phyloP scores from a whole-genome alignment of 805 yeast species.

The Pichia cabralensis region DNA sequence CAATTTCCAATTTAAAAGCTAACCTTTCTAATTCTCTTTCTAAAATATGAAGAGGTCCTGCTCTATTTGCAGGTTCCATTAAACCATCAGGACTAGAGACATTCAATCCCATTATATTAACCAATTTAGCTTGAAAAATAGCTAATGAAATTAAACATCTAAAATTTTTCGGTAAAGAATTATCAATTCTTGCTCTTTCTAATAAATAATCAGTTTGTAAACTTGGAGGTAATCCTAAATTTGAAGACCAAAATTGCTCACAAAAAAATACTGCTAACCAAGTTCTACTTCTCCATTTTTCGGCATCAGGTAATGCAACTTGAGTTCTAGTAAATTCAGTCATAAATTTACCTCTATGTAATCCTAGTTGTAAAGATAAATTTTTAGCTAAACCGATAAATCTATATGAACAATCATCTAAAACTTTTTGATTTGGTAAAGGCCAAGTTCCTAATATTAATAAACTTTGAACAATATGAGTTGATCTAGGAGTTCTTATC shows the following conservation, averaged over 20 bases:
- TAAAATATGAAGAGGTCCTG: constrained; percentile 66
- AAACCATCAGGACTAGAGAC: constrained; percentile 83
- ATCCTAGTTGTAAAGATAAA: constrained; percentile 74
- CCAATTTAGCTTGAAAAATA: constrained; percentile 74
- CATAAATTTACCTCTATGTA: constrained; percentile 87
- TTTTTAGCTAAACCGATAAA: constrained; percentile 82
- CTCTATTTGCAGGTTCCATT: constrained; percentile 73
- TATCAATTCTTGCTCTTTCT: constrained; percentile 67
- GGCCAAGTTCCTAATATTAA: constrained; percentile 88
- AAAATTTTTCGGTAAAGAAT: constrained; percentile 55
- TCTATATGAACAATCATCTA: constrained; percentile 86
- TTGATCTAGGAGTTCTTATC: constrained; percentile 86
- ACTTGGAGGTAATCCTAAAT: constrained; percentile 80
- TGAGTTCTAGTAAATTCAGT: constrained; percentile 87
- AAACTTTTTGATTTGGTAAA: constrained; percentile 79
- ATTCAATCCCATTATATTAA: constrained; percentile 78
- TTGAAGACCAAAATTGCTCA: constrained; percentile 87
- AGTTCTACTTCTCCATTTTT: constrained; percentile 86
- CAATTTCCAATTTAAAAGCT: constrained; percentile 55
- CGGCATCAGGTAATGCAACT: constrained; percentile 81
- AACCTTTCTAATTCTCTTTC: constrained; percentile 71
- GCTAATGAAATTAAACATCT: constrained; percentile 64
- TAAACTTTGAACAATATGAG: constrained; percentile 87
- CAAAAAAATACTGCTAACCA: constrained; percentile 85
- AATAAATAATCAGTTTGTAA: constrained; percentile 73